phyloP scores from a whole-genome alignment of 768 basidiomycete species.

The Lactarius evosmus region DNA sequence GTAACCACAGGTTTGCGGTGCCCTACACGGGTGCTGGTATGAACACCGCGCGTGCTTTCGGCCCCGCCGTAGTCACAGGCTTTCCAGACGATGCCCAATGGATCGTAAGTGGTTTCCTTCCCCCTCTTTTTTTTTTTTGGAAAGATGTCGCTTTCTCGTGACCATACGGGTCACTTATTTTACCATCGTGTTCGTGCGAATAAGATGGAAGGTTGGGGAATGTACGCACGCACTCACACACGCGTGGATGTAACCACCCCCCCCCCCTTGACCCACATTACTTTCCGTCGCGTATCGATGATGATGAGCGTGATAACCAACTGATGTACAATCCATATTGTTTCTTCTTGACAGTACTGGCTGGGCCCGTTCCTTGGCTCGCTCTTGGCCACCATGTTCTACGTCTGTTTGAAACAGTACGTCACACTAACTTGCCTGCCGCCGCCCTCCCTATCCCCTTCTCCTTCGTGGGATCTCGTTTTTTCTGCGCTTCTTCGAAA shows the following conservation, averaged over 20 bases:
- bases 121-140: neutral
- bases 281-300: slow-evolving; percentile 6
- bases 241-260: neutral
- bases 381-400: slow-evolving; percentile 56
- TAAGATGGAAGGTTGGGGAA: neutral
- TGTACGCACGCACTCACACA: neutral
- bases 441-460: neutral
- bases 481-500: neutral
- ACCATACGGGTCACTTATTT: neutral
- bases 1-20: slow-evolving; percentile 49
- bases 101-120: slow-evolving; percentile 47
- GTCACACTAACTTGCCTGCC: slow-evolving; percentile 24
- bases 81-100: slow-evolving; percentile 54
- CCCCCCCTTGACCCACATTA: slow-evolving; percentile 10
- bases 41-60: slow-evolving; percentile 69
- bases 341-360: slow-evolving; percentile 51
- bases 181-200: neutral
- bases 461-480: neutral
- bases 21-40: slow-evolving; percentile 63
- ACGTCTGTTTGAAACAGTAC: slow-evolving; percentile 52
- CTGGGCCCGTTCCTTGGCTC: slow-evolving; percentile 67
- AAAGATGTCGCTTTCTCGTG: neutral
- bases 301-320: slow-evolving; percentile 16
- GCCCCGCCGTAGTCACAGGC: slow-evolving; percentile 63
- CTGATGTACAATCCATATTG: neutral